Evolutionary conservation across 1,139 yeast genomes (phyloP).

Genomic region (Debaryomycetaceae sp.): DNA sequence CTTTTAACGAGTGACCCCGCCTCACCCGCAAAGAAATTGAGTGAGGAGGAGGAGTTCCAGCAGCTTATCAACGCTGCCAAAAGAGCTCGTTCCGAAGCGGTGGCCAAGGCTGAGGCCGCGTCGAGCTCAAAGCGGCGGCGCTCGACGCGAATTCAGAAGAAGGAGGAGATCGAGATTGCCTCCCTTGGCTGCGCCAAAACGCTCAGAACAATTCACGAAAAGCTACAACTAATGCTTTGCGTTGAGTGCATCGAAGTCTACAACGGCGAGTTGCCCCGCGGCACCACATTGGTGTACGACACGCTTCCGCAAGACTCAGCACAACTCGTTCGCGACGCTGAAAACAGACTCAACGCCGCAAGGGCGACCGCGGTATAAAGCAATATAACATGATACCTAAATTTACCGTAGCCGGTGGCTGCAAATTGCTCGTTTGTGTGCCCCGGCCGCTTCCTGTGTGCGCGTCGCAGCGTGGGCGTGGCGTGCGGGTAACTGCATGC

Average conservation of each 20-base stretch:
- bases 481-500: too few relatives aligned
- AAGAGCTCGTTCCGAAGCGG: slow-evolving; percentile 1
- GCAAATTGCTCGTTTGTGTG: not conserved
- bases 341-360: too few relatives aligned
- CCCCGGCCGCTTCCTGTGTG: too few relatives aligned
- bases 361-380: not conserved
- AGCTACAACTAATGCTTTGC: slow-evolving; percentile 7
- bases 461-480: too few relatives aligned
- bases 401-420: too few relatives aligned
- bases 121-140: slow-evolving; percentile 7
- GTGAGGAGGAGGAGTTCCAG: slow-evolving; percentile 18
- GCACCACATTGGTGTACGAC: slow-evolving; percentile 7
- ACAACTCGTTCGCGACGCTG: slow-evolving; percentile 2
- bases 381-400: not conserved
- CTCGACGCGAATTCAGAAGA: slow-evolving; percentile 9
- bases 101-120: not conserved
- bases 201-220: slow-evolving; percentile 6
- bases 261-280: slow-evolving; percentile 7
- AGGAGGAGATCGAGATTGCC: slow-evolving; percentile 7
- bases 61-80: slow-evolving; percentile 10
- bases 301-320: slow-evolving; percentile 5
- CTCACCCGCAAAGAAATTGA: slow-evolving; percentile 2
- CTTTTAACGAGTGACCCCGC: slow-evolving; percentile 3
- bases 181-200: slow-evolving; percentile 6
- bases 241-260: slow-evolving; percentile 6